Evolutionary conservation across 1,284 basidiomycete species (phyloP).

Genomic region (Blastosporella zonata): DNA sequence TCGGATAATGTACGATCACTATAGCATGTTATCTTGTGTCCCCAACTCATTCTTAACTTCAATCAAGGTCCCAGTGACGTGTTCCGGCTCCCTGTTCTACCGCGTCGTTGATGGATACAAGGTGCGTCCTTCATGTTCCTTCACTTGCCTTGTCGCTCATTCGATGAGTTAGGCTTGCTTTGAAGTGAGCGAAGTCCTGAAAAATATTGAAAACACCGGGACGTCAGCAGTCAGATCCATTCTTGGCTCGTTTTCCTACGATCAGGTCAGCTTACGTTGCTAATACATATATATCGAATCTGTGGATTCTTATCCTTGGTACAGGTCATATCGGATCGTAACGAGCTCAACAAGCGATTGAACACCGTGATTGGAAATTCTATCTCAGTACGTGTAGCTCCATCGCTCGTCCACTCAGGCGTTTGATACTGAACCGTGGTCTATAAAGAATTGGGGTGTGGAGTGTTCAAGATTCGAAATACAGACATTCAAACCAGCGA

Average conservation of each 20-base stretch:
- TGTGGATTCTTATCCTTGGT: constrained; percentile 7
- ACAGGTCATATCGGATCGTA: constrained; percentile 49
- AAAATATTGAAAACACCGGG: constrained; percentile 47
- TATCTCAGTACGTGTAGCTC: constrained; percentile 32
- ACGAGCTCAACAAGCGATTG: constrained; percentile 45
- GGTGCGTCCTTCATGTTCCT: constrained; percentile 16
- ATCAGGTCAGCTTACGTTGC: constrained; percentile 27
- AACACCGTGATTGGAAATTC: constrained; percentile 46
- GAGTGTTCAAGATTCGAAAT: constrained; percentile 54
- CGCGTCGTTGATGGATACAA: constrained; percentile 48
- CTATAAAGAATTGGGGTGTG: constrained; percentile 46
- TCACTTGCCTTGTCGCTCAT: background rate
- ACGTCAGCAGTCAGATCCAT: constrained; percentile 50
- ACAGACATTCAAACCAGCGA: constrained; percentile 50
- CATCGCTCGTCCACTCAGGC: background rate
- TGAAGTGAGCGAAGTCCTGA: constrained; percentile 42
- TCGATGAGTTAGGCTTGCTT: constrained; percentile 38
- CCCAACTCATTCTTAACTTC: background rate
- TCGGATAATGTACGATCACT: constrained; percentile 41
- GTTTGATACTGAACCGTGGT: background rate
- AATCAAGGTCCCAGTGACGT: constrained; percentile 40
- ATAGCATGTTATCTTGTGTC: background rate
- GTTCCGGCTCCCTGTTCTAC: constrained; percentile 51
- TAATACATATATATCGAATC: background rate
- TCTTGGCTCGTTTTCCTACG: constrained; percentile 46